Percentiles rank a stretch among this genome's conserved stretches.
phyloP scores from a whole-genome alignment of 2,329 filamentous ascomycete species.

The Beauveria australis region DNA sequence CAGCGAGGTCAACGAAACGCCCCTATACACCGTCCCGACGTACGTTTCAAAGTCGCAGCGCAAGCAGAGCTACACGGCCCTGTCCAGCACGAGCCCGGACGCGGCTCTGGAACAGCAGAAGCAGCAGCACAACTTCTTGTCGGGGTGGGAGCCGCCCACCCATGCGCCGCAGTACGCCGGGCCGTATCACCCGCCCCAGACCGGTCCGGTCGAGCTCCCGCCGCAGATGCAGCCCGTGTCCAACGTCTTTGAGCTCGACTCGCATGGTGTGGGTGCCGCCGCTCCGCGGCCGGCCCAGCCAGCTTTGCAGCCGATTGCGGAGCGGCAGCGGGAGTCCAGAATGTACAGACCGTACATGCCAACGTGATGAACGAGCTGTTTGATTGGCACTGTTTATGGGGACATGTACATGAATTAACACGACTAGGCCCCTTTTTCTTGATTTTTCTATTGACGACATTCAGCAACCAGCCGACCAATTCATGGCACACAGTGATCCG shows the following conservation, averaged over 20 bases:
- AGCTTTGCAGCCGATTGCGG: neutral
- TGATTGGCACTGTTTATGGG: neutral
- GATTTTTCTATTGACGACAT: neutral
- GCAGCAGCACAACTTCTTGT: neutral
- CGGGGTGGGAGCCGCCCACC: neutral
- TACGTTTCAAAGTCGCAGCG: no score
- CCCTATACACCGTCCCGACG: neutral
- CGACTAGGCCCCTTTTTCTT: neutral
- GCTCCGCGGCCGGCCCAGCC: neutral
- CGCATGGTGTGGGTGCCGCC: neutral
- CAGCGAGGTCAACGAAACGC: conserved; percentile 9
- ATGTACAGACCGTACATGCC: conserved; percentile 3
- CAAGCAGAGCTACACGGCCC: neutral
- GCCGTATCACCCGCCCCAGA: conserved; percentile 1
- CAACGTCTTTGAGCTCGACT: conserved; percentile 7
- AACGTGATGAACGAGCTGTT: neutral
- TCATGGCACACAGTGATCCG: neutral
- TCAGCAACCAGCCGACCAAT: neutral
- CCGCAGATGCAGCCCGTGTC: neutral
- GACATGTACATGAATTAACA: neutral
- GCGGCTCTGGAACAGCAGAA: neutral
- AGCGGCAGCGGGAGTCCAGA: neutral
- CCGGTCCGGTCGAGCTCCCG: neutral
- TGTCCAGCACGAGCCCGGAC: neutral
- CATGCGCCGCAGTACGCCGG: conserved; percentile 1